Base-by-base conservation (phyloP, 345 rosid species). In the Gossypioides kirkii region DNA sequence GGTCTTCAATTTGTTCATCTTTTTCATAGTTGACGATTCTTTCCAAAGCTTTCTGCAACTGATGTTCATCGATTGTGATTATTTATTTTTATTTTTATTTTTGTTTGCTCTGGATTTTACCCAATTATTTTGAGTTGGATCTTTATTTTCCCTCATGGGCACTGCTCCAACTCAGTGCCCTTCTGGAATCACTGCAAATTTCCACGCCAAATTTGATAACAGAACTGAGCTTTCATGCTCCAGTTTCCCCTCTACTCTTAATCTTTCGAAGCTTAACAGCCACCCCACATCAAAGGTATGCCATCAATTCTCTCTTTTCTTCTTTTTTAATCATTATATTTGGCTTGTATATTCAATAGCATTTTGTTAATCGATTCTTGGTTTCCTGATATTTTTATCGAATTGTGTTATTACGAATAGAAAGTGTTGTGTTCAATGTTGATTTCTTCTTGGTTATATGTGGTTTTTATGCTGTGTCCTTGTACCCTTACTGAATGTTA, bases 81-180 rank as follows among this genome's bases (percentile, higher is more conserved):
- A 6, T 71, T 41, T 20, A 12, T 5, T 52, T 17, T 16, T 61
- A 17, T 50, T 17, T 70, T 52, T 4, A 3, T 12, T 38, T 42
- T 43, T 3, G 28, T 28, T 14, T 60, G 18, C n/a, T 43, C 1
- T 22, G 50, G 63, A 18, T 38, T 3, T 55, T 6, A n/a, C 32
- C 28, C 8, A 14, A 45, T 72, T 60, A 41, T 45, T 16, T 17
- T 16, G 78, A 77, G 46, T 45, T 69, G 80, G 87, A 78, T 76
- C 23, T 55, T 16, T 12, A 46, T 43, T 43, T 28, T 54, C 80
- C 79, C 46, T 61, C 60, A 91, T 89, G 97, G 90, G 79, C 73
- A 75, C 91, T 73, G 58, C 85, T 75, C 67, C 84, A 59, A 70
- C 83, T 71, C 86, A 76, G 74, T 83, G 61, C 83, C 84, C 85